Conservation (phyloP, 345 rosid genomes). For the Camelina hispida region DNA sequence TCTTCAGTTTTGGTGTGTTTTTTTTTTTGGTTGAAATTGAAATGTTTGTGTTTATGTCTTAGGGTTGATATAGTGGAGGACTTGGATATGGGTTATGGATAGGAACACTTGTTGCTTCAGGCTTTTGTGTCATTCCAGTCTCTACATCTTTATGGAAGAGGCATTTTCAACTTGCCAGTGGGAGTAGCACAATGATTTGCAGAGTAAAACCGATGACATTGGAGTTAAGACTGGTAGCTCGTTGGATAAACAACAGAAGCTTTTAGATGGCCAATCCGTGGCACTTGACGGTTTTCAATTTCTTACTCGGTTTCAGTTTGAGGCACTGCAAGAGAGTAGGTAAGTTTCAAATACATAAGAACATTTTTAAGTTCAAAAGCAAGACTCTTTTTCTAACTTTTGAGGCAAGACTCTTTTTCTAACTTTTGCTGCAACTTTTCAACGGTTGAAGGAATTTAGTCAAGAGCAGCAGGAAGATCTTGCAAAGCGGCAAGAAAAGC, state of each 20-base stretch:
- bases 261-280: constrained; percentile 65
- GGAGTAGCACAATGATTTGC: too few species aligned
- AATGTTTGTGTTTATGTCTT: too few species aligned
- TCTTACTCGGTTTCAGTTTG: constrained; percentile 67
- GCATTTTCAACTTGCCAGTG: too few species aligned
- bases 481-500: constrained; percentile 69
- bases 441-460: constrained; percentile 61
- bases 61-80: too few species aligned
- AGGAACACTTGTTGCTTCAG: too few species aligned
- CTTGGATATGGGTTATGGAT: too few species aligned
- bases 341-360: constrained; percentile 11
- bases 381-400: too few species aligned
- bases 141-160: too few species aligned
- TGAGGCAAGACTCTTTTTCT: too few species aligned
- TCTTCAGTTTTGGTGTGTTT: too few species aligned
- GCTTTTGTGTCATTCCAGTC: too few species aligned
- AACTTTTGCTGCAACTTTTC: constrained; percentile 35
- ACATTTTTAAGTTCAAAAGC: not conserved
- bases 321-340: constrained; percentile 88
- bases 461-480: constrained; percentile 72
- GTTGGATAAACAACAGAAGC: constrained; percentile 68
- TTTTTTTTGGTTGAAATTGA: too few species aligned
- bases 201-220: constrained; percentile 64
- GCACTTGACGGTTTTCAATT: constrained; percentile 73
- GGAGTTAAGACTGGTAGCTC: constrained; percentile 62